Conservation (phyloP, 139 green algal genomes). For the Pleodorina starrii region DNA sequence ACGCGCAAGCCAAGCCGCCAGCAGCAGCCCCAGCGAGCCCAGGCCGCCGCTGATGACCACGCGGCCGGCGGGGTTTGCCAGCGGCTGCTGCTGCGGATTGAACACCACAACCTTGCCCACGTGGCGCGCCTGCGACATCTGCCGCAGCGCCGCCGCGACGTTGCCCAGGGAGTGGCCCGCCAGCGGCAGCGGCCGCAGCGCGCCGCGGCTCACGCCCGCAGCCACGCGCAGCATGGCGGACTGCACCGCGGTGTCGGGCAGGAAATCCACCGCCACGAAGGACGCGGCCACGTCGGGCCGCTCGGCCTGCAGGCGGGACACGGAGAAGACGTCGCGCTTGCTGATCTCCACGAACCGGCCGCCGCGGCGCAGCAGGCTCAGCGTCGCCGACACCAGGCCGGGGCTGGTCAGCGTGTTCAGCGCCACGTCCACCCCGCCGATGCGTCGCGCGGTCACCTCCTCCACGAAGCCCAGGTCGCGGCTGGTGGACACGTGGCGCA, state of each 20-base stretch:
- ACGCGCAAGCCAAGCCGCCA: constrained; percentile 71
- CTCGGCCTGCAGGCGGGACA: constrained; percentile 74
- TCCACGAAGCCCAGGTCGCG: constrained; percentile 79
- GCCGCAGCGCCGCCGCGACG: constrained; percentile 78
- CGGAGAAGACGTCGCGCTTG: constrained; percentile 90
- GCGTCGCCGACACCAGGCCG: constrained; percentile 84
- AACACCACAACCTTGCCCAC: constrained; percentile 90
- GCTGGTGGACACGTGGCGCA: constrained; percentile 68
- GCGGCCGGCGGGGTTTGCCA: constrained; percentile 2
- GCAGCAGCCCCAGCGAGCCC: constrained; percentile 75
- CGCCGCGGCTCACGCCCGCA: constrained; percentile 51
- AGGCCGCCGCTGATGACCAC: constrained; percentile 80
- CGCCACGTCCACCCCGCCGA: constrained; percentile 59
- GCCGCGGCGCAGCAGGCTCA: constrained; percentile 69
- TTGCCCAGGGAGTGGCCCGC: constrained; percentile 54
- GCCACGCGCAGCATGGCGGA: constrained; percentile 60
- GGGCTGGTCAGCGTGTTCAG: constrained; percentile 91
- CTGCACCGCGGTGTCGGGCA: constrained; percentile 74
- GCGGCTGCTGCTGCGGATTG: constrained; percentile 11
- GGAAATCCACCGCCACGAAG: constrained; percentile 91
- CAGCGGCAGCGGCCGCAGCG: constrained; percentile 60
- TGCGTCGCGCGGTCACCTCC: constrained; percentile 52
- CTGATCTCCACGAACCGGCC: constrained; percentile 88
- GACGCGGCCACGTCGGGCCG: constrained; percentile 83
- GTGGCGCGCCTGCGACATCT: constrained; percentile 88